phyloP scores from a whole-genome alignment of 192 early-diverging fungal genomes.

The Coemansia sp. region DNA sequence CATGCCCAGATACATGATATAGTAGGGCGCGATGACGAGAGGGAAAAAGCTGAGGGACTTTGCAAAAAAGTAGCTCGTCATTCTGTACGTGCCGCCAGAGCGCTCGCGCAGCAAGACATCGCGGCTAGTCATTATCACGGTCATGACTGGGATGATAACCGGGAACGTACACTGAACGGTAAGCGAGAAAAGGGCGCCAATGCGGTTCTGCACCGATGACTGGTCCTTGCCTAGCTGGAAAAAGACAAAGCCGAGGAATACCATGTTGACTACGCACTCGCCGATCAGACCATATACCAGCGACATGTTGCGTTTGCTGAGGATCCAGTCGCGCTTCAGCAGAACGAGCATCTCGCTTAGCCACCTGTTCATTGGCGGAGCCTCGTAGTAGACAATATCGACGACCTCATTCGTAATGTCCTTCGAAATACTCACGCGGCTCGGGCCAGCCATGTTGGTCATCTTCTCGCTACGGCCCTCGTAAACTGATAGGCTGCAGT shows the following conservation, averaged over 20 bases:
- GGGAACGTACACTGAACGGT: conserved; percentile 54
- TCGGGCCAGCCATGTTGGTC: neutral
- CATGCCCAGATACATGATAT: conserved; percentile 19
- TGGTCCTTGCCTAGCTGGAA: conserved; percentile 46
- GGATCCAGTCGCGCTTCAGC: conserved; percentile 36
- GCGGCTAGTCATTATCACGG: conserved; percentile 42
- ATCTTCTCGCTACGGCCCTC: neutral
- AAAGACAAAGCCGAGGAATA: conserved; percentile 58
- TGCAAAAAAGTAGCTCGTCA: conserved; percentile 59
- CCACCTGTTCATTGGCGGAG: conserved; percentile 40
- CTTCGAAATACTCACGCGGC: conserved; percentile 1
- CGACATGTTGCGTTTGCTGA: conserved; percentile 14
- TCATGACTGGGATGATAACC: conserved; percentile 55
- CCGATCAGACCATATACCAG: conserved; percentile 25
- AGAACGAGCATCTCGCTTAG: conserved; percentile 20
- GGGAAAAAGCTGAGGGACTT: conserved; percentile 56
- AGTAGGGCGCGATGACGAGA: conserved; percentile 20
- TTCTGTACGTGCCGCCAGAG: conserved; percentile 60
- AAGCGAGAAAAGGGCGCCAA: conserved; percentile 43
- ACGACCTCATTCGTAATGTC: conserved; percentile 39
- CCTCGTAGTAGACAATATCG: conserved; percentile 21
- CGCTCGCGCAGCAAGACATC: conserved; percentile 61
- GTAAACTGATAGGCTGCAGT: neutral
- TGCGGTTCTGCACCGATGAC: conserved; percentile 51
- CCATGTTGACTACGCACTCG: conserved; percentile 29